Evolutionary conservation across 176 grass and related monocot species (phyloP).

Genomic region (Saccharum officinarum): DNA sequence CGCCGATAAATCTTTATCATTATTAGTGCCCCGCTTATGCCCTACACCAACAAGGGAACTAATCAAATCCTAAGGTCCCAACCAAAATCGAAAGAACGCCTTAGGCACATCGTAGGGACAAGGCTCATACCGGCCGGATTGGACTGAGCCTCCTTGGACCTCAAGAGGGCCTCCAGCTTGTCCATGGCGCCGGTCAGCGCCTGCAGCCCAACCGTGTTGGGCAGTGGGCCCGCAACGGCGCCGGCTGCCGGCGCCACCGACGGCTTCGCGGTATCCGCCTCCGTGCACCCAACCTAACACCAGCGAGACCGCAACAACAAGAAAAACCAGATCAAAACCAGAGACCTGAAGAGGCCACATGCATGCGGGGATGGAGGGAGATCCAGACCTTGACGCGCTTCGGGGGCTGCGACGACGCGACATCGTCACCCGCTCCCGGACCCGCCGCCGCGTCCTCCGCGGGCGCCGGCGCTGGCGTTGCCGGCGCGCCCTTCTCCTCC

Average conservation of each 20-base stretch:
- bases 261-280: constrained; percentile 16
- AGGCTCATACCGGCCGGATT: constrained; percentile 35
- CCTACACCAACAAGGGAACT: constrained; percentile 20
- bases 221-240: background rate
- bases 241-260: background rate
- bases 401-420: constrained; percentile 36
- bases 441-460: constrained; percentile 3
- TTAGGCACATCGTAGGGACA: background rate
- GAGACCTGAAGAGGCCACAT: background rate
- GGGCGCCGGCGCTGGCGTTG: background rate
- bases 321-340: constrained; percentile 31
- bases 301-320: background rate
- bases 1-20: constrained; percentile 37
- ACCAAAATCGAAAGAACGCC: background rate
- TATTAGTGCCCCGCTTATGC: constrained; percentile 16
- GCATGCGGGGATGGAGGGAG: background rate
- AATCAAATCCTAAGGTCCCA: background rate
- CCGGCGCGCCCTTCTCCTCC: constrained; percentile 38
- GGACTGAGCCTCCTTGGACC: constrained; percentile 29
- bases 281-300: constrained; percentile 16
- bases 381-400: constrained; percentile 61
- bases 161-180: constrained; percentile 48
- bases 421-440: background rate
- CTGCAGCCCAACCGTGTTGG: constrained; percentile 37
- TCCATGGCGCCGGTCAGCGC: constrained; percentile 56